Evolutionary conservation across 441 rosid species (phyloP).

Genomic region (Breynia disticha): DNA sequence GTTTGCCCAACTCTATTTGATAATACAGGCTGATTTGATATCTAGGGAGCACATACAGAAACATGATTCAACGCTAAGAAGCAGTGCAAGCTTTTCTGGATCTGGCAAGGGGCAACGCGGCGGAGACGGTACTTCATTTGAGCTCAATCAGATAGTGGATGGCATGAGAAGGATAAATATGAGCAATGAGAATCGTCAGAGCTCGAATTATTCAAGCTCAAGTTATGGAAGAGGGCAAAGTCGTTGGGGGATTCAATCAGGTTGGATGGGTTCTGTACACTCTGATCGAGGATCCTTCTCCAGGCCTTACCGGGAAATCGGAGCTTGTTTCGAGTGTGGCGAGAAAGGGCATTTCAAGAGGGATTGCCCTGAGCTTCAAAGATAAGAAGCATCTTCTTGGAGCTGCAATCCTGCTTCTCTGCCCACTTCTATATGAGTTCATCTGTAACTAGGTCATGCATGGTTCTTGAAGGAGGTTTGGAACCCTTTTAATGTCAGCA

Average conservation of each 20-base stretch:
- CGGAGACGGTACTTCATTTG: not conserved
- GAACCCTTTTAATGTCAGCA: not conserved
- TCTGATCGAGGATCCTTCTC: not conserved
- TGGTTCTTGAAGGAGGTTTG: not conserved
- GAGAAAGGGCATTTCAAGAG: not conserved
- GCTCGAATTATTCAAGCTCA: no score
- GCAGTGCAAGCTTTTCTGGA: no score
- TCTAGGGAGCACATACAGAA: slow-evolving; percentile 51
- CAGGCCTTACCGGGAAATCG: not conserved
- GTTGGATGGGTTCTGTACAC: not conserved
- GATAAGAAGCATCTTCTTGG: not conserved
- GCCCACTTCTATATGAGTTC: not conserved
- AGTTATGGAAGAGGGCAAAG: no score
- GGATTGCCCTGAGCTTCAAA: not conserved
- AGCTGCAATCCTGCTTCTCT: not conserved
- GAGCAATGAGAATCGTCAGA: not conserved
- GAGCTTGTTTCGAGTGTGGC: not conserved
- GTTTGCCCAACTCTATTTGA: not conserved
- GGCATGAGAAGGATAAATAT: not conserved
- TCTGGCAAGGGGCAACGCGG: slow-evolving; percentile 2
- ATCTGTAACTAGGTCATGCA: not conserved
- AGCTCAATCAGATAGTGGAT: not conserved
- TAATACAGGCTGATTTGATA: slow-evolving; percentile 59
- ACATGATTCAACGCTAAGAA: slow-evolving; percentile 9
- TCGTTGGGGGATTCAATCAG: no score